Conservation (phyloP, 2,329 filamentous ascomycete genomes). For the Talaromyces funiculosus region DNA sequence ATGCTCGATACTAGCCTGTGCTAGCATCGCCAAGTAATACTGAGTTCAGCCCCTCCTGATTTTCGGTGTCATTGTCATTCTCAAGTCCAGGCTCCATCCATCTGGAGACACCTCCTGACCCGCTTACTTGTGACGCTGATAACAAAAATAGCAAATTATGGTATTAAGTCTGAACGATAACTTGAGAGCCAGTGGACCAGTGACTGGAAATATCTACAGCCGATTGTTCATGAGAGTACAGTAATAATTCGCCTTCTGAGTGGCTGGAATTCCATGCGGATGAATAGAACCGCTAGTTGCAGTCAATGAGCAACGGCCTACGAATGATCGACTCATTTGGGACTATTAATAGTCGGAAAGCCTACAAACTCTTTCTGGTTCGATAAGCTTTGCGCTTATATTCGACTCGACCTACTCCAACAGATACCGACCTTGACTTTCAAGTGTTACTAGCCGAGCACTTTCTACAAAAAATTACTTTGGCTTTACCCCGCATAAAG, state of each 20-base stretch:
- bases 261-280: background rate
- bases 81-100: background rate
- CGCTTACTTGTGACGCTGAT: background rate
- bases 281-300: background rate
- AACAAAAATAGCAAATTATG: constrained; percentile 1
- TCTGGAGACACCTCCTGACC: background rate
- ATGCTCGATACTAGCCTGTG: background rate
- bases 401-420: background rate
- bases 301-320: background rate
- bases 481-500: constrained; percentile 6
- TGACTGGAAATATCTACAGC: background rate
- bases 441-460: background rate
- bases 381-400: background rate
- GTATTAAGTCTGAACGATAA: background rate
- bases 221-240: background rate
- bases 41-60: background rate
- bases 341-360: background rate
- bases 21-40: background rate
- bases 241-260: constrained; percentile 3
- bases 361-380: background rate
- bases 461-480: background rate
- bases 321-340: background rate
- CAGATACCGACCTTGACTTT: background rate
- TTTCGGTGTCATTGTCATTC: background rate
- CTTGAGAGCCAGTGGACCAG: background rate